Evolutionary conservation across 495 filamentous ascomycete genomes (phyloP).

Genomic region (Bacidia rubella): DNA sequence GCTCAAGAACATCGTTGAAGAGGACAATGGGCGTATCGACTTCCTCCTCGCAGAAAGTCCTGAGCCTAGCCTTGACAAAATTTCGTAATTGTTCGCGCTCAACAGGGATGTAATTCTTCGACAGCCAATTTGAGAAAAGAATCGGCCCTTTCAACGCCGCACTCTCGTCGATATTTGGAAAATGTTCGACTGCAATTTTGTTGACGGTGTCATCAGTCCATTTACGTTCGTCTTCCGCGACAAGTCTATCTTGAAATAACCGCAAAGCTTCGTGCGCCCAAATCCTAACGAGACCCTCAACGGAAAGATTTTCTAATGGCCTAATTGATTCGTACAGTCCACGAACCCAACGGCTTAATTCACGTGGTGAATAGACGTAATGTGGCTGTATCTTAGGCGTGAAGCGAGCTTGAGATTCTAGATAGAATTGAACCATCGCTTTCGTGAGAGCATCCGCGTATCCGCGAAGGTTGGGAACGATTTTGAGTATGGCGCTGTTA

Average conservation of each 20-base stretch:
- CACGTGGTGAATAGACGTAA: conserved; percentile 97
- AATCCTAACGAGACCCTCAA: conserved; percentile 90
- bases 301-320: conserved; percentile 69
- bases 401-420: conserved; percentile 86
- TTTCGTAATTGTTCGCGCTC: conserved; percentile 87
- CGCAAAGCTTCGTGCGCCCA: conserved; percentile 96
- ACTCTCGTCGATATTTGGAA: conserved; percentile 80
- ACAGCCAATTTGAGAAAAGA: conserved; percentile 98
- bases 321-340: conserved; percentile 94
- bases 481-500: conserved; percentile 91
- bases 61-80: conserved; percentile 92
- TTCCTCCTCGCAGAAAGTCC: conserved; percentile 98
- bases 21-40: conserved; percentile 94
- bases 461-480: conserved; percentile 85
- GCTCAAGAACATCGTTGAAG: conserved; percentile 96
- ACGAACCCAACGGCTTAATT: conserved; percentile 91
- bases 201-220: conserved; percentile 84
- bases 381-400: conserved; percentile 94
- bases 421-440: conserved; percentile 93
- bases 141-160: conserved; percentile 89
- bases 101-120: conserved; percentile 94
- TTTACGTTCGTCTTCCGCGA: conserved; percentile 82
- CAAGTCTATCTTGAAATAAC: conserved; percentile 91
- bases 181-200: conserved; percentile 76
- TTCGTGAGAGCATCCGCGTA: conserved; percentile 90